A percentile compares a stretch with the other conserved stretches of the same genome.
These are phyloP conservation scores for Hemerocallis citrina DNA, from an alignment of 106 monocot genomes.

Conservation along the genomic window DNA sequence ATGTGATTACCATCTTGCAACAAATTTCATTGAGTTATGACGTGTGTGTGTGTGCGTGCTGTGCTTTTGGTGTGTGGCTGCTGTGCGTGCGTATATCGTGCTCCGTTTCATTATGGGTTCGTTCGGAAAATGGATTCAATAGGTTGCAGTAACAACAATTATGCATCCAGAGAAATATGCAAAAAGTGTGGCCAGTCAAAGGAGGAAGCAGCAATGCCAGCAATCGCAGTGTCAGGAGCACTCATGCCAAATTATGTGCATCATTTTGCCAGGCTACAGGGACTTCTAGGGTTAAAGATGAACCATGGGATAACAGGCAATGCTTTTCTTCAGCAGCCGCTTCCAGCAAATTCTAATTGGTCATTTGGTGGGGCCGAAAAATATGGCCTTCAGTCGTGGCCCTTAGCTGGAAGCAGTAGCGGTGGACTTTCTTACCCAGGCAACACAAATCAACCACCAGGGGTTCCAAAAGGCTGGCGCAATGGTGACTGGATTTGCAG, in stretches of 20 bases:
- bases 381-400: conserved; percentile 46
- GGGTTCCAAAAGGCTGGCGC: conserved; percentile 71
- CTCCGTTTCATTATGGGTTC: conserved; percentile 15
- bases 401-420: conserved; percentile 22
- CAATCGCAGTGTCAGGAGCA: conserved; percentile 62
- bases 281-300: conserved; percentile 50
- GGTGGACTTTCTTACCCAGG: conserved; percentile 18
- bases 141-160: conserved; percentile 99
- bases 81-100: conserved; percentile 17
- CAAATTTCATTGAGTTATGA: conserved; percentile 24
- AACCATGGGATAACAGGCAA: conserved; percentile 40
- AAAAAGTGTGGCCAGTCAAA: conserved; percentile 95
- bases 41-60: conserved; percentile 24
- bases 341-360: conserved; percentile 38
- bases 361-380: conserved; percentile 30
- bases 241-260: conserved; percentile 58
- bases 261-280: conserved; percentile 62
- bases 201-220: conserved; percentile 81
- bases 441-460: conserved; percentile 27
- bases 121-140: conserved; percentile 33
- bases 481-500: conserved; percentile 94
- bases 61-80: conserved; percentile 24
- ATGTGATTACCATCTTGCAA: background rate
- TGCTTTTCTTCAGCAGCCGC: conserved; percentile 39
- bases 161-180: conserved; percentile 96